Conservation (phyloP, 257 asterid genomes). For the Nyctanthes arbortristis region DNA sequence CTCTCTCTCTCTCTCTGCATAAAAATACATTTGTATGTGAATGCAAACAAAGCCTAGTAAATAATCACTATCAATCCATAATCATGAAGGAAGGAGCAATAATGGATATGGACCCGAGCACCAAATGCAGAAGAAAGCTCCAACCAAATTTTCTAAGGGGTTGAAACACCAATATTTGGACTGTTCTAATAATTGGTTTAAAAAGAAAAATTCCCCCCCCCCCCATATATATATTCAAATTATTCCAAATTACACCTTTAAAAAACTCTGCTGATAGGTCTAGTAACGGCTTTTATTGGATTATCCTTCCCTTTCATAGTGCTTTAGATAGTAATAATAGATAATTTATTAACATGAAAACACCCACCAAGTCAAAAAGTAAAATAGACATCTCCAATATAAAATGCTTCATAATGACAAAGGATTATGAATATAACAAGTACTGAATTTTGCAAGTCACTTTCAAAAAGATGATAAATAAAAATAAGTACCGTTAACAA, state of each 20-base stretch:
- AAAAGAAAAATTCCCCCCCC: neutral
- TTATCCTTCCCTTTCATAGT: conserved; percentile 28
- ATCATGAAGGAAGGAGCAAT: too few relatives aligned
- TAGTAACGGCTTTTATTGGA: conserved; percentile 17
- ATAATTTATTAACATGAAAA: neutral
- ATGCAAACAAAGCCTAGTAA: too few relatives aligned
- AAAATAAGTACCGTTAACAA: too few relatives aligned
- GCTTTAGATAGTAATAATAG: neutral
- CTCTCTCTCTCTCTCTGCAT: too few relatives aligned
- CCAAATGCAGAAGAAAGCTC: conserved; percentile 2
- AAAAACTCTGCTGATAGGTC: conserved; percentile 20
- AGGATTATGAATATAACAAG: neutral
- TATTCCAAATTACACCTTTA: neutral
- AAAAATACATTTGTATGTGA: too few relatives aligned
- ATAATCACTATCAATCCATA: too few relatives aligned
- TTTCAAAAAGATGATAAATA: neutral
- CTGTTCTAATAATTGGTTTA: conserved; percentile 18
- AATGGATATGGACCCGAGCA: conserved; percentile 13
- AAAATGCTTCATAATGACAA: neutral
- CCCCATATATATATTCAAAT: conserved; percentile 17
- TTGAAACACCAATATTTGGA: too few relatives aligned
- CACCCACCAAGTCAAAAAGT: neutral
- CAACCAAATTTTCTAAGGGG: conserved; percentile 7
- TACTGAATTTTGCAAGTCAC: neutral
- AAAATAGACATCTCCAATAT: neutral